Evolutionary conservation across 2,329 filamentous ascomycete species (phyloP).

Genomic region (Stromatinia cepivora): DNA sequence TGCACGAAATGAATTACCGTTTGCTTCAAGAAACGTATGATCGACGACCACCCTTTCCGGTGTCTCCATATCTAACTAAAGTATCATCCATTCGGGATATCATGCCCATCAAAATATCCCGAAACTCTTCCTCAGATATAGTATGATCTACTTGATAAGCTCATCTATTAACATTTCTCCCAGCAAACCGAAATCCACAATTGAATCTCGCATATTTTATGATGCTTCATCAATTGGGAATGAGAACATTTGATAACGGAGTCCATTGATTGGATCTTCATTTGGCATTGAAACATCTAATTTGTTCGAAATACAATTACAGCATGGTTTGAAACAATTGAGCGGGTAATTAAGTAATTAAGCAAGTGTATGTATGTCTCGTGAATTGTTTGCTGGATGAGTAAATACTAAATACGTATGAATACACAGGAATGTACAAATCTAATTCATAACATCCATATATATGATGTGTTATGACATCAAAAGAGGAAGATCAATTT

Average conservation of each 20-base stretch:
- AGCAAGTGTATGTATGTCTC: not conserved
- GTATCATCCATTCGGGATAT: not conserved
- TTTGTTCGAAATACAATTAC: not conserved
- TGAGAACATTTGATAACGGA: not conserved
- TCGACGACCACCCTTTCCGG: slow-evolving; percentile 16
- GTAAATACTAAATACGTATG: not conserved
- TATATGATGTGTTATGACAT: not conserved
- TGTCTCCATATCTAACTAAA: slow-evolving; percentile 2
- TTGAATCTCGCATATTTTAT: not conserved
- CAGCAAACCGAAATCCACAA: not conserved
- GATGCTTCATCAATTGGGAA: not conserved
- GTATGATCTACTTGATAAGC: slow-evolving; percentile 1
- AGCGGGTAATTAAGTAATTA: not conserved
- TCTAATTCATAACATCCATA: not conserved
- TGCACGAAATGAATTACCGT: slow-evolving; percentile 1
- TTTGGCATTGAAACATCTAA: slow-evolving; percentile 20
- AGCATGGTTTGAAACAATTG: slow-evolving; percentile 13
- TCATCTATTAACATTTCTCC: not conserved
- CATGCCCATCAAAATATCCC: not conserved
- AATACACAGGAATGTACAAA: not conserved
- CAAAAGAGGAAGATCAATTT: not conserved
- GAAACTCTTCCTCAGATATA: slow-evolving; percentile 5
- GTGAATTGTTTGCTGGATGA: not conserved
- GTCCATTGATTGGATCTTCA: slow-evolving; percentile 7
- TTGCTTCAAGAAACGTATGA: slow-evolving; percentile 13